Evolutionary conservation across 2,329 filamentous ascomycete species (phyloP).

Genomic region (Arthrobotrys conoides): DNA sequence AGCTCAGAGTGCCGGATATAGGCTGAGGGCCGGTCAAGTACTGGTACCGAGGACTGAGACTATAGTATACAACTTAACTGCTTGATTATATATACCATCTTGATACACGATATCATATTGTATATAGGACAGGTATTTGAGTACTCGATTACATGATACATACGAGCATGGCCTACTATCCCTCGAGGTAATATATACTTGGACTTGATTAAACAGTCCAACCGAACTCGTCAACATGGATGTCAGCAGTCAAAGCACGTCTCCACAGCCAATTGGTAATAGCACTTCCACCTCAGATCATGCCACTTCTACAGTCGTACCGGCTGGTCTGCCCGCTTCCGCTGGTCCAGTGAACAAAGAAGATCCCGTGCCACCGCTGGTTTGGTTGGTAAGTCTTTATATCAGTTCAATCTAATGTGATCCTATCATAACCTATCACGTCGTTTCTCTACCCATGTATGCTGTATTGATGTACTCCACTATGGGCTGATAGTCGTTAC

Average conservation of each 20-base stretch:
- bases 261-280: slow-evolving; percentile 45
- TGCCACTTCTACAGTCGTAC: slow-evolving; percentile 42
- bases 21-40: no score
- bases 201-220: neutral
- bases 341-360: slow-evolving; percentile 58
- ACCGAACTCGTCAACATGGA: slow-evolving; percentile 53
- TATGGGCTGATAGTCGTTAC: slow-evolving; percentile 9
- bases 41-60: no score
- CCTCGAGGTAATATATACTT: neutral
- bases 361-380: slow-evolving; percentile 51
- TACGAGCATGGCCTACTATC: neutral
- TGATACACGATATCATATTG: no score
- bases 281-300: slow-evolving; percentile 38
- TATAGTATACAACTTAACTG: neutral
- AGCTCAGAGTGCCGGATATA: no score
- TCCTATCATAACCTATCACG: neutral
- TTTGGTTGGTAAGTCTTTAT: slow-evolving; percentile 54
- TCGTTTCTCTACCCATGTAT: neutral
- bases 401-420: neutral
- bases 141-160: neutral
- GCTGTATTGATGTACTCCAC: slow-evolving; percentile 6
- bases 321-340: slow-evolving; percentile 50
- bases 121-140: no score
- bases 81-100: no score
- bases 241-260: slow-evolving; percentile 52